Percentiles rank a stretch among this genome's conserved stretches.
These are phyloP conservation scores for Solioccasus polychromus DNA, from an alignment of 768 basidiomycete genomes.

Conservation along the genomic window DNA sequence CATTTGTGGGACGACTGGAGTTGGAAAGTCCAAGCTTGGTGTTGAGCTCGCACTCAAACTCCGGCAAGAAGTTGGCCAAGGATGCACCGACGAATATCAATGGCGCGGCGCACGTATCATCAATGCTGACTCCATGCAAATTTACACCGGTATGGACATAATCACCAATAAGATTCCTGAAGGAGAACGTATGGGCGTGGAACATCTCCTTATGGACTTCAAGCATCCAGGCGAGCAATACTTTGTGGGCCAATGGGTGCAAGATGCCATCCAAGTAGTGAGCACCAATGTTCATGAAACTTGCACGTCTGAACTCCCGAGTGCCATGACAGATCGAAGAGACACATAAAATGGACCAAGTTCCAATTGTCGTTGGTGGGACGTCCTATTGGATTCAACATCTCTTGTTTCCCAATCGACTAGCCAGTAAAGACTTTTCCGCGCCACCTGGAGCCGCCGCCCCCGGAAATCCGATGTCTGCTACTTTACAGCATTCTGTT, in stretches of 20 bases:
- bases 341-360: constrained; percentile 54
- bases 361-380: constrained; percentile 93
- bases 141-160: constrained; percentile 86
- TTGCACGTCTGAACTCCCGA: not conserved
- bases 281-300: constrained; percentile 28
- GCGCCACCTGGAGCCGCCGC: constrained; percentile 2
- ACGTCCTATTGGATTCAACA: constrained; percentile 99
- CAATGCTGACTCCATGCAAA: constrained; percentile 98
- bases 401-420: constrained; percentile 81
- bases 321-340: constrained; percentile 60
- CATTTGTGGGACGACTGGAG: constrained; percentile 92
- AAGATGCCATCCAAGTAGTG: constrained; percentile 75
- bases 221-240: constrained; percentile 87
- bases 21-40: constrained; percentile 92
- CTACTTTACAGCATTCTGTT: constrained; percentile 41
- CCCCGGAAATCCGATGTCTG: constrained; percentile 24
- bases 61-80: constrained; percentile 27
- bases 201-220: constrained; percentile 88
- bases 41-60: constrained; percentile 78
- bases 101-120: constrained; percentile 75
- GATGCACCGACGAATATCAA: constrained; percentile 22
- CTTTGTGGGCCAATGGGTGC: constrained; percentile 83
- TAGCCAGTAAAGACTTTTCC: constrained; percentile 35
- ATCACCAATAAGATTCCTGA: constrained; percentile 91
- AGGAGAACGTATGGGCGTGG: constrained; percentile 73